phyloP scores from a whole-genome alignment of 2,329 filamentous ascomycete genomes.

The Helotiales sp. region DNA sequence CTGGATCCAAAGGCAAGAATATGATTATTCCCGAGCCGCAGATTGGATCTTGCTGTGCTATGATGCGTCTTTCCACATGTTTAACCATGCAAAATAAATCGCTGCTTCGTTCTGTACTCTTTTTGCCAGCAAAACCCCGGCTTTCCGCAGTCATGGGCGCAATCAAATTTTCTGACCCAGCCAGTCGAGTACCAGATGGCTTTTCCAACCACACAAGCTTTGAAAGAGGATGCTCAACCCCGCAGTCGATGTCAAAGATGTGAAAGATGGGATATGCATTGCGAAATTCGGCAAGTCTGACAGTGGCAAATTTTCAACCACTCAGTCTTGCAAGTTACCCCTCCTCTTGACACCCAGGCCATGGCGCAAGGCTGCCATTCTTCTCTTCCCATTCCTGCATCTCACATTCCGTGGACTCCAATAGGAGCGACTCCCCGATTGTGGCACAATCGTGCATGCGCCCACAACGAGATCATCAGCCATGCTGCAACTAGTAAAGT shows the following conservation, averaged over 20 bases:
- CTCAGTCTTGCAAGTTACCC: not conserved
- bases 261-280: not conserved
- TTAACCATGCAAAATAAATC: not conserved
- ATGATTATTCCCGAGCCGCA: not conserved
- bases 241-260: not conserved
- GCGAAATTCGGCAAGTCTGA: not conserved
- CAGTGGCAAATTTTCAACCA: not conserved
- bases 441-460: conserved; percentile 9
- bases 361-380: conserved; percentile 10
- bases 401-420: conserved; percentile 16
- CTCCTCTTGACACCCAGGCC: not conserved
- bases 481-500: conserved; percentile 12
- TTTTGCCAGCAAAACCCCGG: not conserved
- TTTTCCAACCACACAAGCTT: not conserved
- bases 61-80: not conserved
- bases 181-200: not conserved
- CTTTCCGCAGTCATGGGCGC: not conserved
- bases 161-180: not conserved
- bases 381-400: conserved; percentile 13
- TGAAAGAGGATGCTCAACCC: not conserved
- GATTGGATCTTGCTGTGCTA: not conserved
- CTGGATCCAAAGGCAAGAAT: not conserved
- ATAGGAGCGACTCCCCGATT: conserved; percentile 19
- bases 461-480: no score
- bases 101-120: not conserved